phyloP scores from a whole-genome alignment of 2,329 filamentous ascomycete genomes.

The Rhytidhysteron rufulum region DNA sequence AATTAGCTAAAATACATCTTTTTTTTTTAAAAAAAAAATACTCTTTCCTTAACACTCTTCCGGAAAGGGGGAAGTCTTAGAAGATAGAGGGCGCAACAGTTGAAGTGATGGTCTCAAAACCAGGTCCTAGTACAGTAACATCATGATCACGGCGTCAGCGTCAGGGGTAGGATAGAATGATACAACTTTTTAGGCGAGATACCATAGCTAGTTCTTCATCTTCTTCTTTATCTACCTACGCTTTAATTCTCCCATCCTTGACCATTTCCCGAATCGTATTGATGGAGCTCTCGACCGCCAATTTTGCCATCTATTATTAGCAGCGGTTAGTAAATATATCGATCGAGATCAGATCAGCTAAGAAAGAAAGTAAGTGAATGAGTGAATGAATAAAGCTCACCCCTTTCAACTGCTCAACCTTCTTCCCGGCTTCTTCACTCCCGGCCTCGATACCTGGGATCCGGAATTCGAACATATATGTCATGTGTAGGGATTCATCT shows the following conservation, averaged over 20 bases:
- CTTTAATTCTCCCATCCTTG: conserved; percentile 30
- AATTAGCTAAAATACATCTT: too few species aligned
- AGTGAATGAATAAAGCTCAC: conserved; percentile 14
- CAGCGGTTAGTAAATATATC: background rate
- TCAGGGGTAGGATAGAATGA: too few species aligned
- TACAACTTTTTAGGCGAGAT: too few species aligned
- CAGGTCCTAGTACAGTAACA: too few species aligned
- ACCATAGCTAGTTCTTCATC: too few species aligned
- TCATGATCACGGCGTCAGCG: too few species aligned
- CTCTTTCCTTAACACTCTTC: too few species aligned
- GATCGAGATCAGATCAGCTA: background rate
- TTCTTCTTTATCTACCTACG: too few species aligned
- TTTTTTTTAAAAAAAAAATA: too few species aligned
- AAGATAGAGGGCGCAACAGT: too few species aligned
- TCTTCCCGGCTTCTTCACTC: conserved; percentile 28
- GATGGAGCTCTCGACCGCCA: conserved; percentile 42
- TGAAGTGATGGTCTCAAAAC: too few species aligned
- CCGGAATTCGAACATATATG: conserved; percentile 45
- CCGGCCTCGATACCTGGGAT: conserved; percentile 32
- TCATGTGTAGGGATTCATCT: conserved; percentile 39
- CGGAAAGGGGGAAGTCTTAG: too few species aligned
- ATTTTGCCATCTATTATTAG: conserved; percentile 40
- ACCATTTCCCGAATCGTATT: conserved; percentile 42
- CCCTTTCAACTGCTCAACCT: conserved; percentile 19
- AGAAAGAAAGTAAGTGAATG: background rate